phyloP scores from a whole-genome alignment of 371 early-diverging fungal species.

The Circinella minor region DNA sequence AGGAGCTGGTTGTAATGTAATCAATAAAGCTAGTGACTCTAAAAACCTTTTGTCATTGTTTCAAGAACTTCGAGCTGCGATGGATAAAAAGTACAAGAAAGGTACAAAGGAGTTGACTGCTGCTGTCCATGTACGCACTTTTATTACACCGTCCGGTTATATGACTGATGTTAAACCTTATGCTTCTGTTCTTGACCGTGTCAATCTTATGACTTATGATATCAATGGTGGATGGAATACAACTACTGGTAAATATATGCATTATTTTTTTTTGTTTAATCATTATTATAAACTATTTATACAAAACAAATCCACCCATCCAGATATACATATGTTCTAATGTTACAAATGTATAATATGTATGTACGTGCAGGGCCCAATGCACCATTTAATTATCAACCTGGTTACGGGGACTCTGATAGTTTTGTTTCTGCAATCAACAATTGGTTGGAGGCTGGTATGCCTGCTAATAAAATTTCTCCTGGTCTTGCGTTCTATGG shows the following conservation, averaged over 20 bases:
- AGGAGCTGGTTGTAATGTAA: slow-evolving; percentile 62
- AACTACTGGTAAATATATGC: slow-evolving; percentile 38
- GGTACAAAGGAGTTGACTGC: slow-evolving; percentile 68
- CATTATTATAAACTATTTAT: too few species aligned
- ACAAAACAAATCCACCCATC: too few species aligned
- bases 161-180: slow-evolving; percentile 65
- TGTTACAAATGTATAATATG: background rate
- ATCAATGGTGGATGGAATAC: slow-evolving; percentile 67
- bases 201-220: slow-evolving; percentile 67
- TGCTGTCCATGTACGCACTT: slow-evolving; percentile 72
- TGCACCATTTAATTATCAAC: slow-evolving; percentile 61
- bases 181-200: slow-evolving; percentile 66
- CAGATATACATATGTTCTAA: background rate
- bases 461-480: slow-evolving; percentile 62
- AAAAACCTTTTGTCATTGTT: slow-evolving; percentile 62
- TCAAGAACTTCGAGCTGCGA: slow-evolving; percentile 64
- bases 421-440: slow-evolving; percentile 60
- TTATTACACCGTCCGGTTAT: slow-evolving; percentile 53
- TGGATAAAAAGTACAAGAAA: slow-evolving; percentile 52
- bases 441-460: slow-evolving; percentile 61
- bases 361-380: slow-evolving; percentile 48
- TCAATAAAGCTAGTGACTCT: slow-evolving; percentile 41
- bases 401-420: slow-evolving; percentile 45
- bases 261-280: background rate
- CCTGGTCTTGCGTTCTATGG: slow-evolving; percentile 71